Evolutionary conservation across 192 early-diverging fungal species (phyloP), one percentile per base, ranked within the genome.

Genomic region (Coemansia sp.): DNA sequence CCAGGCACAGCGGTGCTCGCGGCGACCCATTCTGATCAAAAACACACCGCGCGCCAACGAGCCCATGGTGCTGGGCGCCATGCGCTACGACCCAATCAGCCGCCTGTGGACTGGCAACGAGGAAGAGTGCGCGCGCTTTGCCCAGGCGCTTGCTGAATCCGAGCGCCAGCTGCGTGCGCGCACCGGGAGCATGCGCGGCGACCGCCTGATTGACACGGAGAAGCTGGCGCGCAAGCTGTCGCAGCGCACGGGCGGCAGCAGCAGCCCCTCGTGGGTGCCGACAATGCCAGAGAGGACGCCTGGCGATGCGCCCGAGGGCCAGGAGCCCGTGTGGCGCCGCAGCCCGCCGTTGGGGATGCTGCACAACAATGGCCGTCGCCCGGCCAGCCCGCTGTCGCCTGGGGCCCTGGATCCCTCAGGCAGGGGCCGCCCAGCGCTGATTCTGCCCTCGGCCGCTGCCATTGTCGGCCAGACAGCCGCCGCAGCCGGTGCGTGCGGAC

Each of bases 181-280:
- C 9, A 36, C 47, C 44, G 23, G 47, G 37, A 44, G 22, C 13
- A 6, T 33, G 7, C 61, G 61, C 25, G 56, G 15, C 46, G 69
- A 65, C 25, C 35, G 55, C 14, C 56, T 53, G 5, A 50, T 72
- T 34, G 69, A 72, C 34, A 11, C 69, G 11, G 58, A 46, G 25
- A 72, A 72, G 61, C 61, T 72, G 19, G 69, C 61, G 19, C 56
- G 56, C 53, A 72, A 72, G 43, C 52, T 72, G 18, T 60, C 56
- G 18, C 51, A 59, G 49, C 61, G 69, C 28, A 53, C 69, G 0
- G 69, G 69, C 9, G n/a, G n/a, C n/a, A n/a, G n/a, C n/a, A n/a
- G n/a, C n/a, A 52, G 56, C 53, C 67, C 56, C 25, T 50, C 46
- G 39, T 46, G 50, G 10, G 47, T 50, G 29, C 55, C 60, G 2